Conservation (phyloP, 2,329 filamentous ascomycete species). For the Clathrospora elynae region DNA sequence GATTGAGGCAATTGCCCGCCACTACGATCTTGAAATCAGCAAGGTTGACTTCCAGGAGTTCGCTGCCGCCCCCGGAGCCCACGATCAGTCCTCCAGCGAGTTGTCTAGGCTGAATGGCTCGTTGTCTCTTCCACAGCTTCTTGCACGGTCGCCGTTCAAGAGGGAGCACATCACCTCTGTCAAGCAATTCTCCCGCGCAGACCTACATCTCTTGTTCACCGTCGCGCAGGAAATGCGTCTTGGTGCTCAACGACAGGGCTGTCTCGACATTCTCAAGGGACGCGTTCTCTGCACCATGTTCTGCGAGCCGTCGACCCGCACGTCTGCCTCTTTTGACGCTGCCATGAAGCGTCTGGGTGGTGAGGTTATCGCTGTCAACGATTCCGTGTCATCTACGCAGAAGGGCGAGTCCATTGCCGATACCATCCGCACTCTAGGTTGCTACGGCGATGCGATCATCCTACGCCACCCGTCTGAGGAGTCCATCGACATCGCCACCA, state of each 20-base stretch:
- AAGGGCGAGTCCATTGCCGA: constrained; percentile 96
- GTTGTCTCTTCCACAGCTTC: constrained; percentile 68
- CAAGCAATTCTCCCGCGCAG: constrained; percentile 82
- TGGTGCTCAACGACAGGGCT: constrained; percentile 88
- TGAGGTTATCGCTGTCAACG: constrained; percentile 79
- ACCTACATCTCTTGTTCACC: constrained; percentile 92
- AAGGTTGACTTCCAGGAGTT: constrained; percentile 92
- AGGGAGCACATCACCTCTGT: constrained; percentile 90
- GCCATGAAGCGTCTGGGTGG: constrained; percentile 98
- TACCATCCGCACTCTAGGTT: constrained; percentile 88
- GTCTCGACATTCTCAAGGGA: constrained; percentile 83
- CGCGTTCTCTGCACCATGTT: constrained; percentile 90
- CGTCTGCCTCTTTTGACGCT: constrained; percentile 93
- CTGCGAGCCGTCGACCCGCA: constrained; percentile 96
- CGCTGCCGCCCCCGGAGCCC: constrained; percentile 46
- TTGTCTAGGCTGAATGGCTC: constrained; percentile 61
- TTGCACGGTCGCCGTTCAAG: constrained; percentile 85
- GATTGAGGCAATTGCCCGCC: constrained; percentile 88
- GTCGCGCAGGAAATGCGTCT: constrained; percentile 97
- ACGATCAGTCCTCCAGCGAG: constrained; percentile 43
- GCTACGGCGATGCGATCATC: constrained; percentile 95
- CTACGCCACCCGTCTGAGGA: constrained; percentile 86
- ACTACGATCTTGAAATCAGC: constrained; percentile 82
- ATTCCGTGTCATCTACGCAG: constrained; percentile 82
- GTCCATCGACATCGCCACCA: constrained; percentile 80